A percentile compares a stretch with the other conserved stretches of the same genome.
Conservation (phyloP, 2,329 filamentous ascomycete species). For the Neopestalotiopsis sp. region DNA sequence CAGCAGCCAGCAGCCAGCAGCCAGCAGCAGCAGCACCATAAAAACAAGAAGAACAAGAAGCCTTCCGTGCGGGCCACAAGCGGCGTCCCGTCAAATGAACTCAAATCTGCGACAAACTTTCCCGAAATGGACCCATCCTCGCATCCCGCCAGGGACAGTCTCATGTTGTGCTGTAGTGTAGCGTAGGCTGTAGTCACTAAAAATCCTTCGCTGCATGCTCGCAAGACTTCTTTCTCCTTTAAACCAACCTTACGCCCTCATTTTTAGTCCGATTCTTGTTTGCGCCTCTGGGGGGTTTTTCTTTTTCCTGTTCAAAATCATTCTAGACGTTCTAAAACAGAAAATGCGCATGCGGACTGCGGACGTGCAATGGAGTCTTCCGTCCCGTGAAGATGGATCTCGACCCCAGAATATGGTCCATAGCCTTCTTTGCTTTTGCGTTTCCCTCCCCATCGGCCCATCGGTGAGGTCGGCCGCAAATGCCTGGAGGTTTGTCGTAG, state of each 20-base stretch:
- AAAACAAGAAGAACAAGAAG: neutral
- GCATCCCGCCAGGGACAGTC: neutral
- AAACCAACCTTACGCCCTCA: neutral
- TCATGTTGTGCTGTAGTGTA: no score
- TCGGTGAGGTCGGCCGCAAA: neutral
- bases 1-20: no score
- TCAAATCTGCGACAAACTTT: constrained; percentile 10
- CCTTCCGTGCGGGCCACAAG: neutral
- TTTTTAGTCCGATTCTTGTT: neutral
- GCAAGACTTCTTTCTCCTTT: neutral
- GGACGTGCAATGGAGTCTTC: neutral
- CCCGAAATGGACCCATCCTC: neutral
- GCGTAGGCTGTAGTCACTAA: no score
- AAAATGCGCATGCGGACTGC: neutral
- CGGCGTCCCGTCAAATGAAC: constrained; percentile 13
- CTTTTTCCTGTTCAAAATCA: neutral
- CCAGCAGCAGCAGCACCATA: no score
- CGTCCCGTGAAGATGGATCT: neutral
- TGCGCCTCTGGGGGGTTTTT: neutral
- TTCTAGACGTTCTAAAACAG: neutral
- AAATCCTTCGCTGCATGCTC: no score
- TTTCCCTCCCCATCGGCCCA: neutral
- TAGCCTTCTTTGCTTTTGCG: no score
- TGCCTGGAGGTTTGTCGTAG: neutral
- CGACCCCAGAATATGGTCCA: neutral